These are phyloP conservation scores for Auricularia auricula-judae DNA, from an alignment of 768 basidiomycete species.

Conservation along the genomic window DNA sequence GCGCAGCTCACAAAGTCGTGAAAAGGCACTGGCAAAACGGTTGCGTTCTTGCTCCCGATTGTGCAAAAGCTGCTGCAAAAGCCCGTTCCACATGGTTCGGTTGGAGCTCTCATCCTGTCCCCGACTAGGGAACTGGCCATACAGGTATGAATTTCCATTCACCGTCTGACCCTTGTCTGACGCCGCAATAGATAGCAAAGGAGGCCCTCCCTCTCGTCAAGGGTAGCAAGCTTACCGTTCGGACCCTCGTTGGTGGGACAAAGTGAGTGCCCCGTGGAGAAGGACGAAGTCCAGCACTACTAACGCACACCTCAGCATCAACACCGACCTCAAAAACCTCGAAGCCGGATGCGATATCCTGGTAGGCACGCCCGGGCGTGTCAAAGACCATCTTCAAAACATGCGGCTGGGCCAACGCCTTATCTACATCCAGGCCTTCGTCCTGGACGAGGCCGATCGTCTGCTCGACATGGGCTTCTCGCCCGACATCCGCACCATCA, in stretches of 20 bases:
- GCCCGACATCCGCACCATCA: conserved; percentile 10
- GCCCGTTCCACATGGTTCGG: conserved; percentile 10
- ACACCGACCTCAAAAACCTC: conserved; percentile 18
- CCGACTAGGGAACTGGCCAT: conserved; percentile 29
- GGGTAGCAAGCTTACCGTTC: conserved; percentile 32
- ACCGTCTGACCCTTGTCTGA: no score
- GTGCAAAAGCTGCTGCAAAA: conserved; percentile 19
- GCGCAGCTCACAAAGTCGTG: background rate
- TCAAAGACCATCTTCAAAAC: conserved; percentile 26
- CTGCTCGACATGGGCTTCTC: conserved; percentile 29
- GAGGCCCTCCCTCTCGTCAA: conserved; percentile 24
- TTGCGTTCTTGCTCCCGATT: conserved; percentile 29
- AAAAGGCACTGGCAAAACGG: conserved; percentile 48
- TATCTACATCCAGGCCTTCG: conserved; percentile 25
- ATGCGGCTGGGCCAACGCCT: conserved; percentile 27
- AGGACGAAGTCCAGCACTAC: conserved; percentile 3
- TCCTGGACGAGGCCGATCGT: conserved; percentile 31
- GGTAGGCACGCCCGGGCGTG: conserved; percentile 29
- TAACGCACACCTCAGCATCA: conserved; percentile 12
- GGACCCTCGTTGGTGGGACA: conserved; percentile 45
- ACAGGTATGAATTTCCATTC: conserved; percentile 10
- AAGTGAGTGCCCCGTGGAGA: conserved; percentile 25
- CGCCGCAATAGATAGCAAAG: conserved; percentile 6
- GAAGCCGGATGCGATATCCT: conserved; percentile 17
- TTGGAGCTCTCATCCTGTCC: conserved; percentile 23